Conservation (phyloP, 1,284 basidiomycete species). For the Tylopilus sp. region DNA sequence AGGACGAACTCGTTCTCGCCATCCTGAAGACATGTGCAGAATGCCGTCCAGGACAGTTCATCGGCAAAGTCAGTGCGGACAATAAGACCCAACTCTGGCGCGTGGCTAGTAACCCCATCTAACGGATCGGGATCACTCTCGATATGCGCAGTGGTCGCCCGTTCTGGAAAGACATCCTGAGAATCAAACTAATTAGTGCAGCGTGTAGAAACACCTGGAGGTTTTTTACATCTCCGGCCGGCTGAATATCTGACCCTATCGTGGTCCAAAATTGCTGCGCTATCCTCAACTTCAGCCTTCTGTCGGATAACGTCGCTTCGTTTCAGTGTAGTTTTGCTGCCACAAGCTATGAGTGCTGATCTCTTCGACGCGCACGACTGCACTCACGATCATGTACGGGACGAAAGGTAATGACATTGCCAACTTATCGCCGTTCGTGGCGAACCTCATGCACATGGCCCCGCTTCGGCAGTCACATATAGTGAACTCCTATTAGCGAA, state of each 20-base stretch:
- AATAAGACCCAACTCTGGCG: constrained; percentile 48
- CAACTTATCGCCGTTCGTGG: no score
- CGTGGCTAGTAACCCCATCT: constrained; percentile 35
- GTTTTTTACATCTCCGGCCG: constrained; percentile 6
- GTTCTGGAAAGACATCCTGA: constrained; percentile 19
- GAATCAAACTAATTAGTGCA: constrained; percentile 4
- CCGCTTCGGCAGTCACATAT: neutral
- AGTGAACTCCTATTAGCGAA: neutral
- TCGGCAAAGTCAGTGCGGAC: constrained; percentile 66
- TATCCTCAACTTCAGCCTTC: constrained; percentile 41
- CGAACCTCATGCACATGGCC: no score
- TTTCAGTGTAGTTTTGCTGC: constrained; percentile 37
- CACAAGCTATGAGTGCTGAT: constrained; percentile 6
- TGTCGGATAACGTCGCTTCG: constrained; percentile 35
- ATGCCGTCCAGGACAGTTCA: constrained; percentile 59
- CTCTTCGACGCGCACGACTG: neutral
- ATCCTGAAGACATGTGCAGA: constrained; percentile 46
- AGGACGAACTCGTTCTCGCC: constrained; percentile 48
- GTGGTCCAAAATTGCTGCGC: constrained; percentile 40
- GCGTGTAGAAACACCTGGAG: neutral
- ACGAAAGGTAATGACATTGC: constrained; percentile 22
- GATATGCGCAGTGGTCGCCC: constrained; percentile 35
- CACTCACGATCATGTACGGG: constrained; percentile 21
- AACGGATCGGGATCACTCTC: constrained; percentile 47
- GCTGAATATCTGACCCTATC: constrained; percentile 15